Conservation (phyloP, 768 basidiomycete species). For the Tremella fuciformis region DNA sequence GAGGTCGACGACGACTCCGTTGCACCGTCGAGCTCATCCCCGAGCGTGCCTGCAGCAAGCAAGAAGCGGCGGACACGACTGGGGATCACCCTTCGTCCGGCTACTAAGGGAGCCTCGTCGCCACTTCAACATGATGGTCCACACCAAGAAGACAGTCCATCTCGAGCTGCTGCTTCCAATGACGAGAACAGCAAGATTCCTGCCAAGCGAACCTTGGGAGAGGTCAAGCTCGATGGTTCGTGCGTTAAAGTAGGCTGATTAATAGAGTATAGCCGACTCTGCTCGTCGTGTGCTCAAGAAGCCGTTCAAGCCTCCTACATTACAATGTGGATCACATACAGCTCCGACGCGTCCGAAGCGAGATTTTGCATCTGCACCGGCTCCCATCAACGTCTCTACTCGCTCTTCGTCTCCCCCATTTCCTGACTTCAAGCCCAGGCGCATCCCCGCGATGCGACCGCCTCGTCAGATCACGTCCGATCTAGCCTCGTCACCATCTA, state of each 20-base stretch:
- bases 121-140: too few species aligned
- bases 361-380: background rate
- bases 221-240: too few species aligned
- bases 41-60: background rate
- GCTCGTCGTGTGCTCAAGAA: conserved; percentile 39
- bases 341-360: background rate
- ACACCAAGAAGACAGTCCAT: background rate
- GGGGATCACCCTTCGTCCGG: background rate
- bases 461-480: background rate
- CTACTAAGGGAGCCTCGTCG: too few species aligned
- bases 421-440: background rate
- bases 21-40: background rate
- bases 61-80: background rate
- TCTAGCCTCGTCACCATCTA: background rate
- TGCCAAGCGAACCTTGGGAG: background rate
- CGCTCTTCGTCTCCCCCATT: background rate
- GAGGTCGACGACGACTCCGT: background rate
- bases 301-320: conserved; percentile 28
- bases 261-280: conserved; percentile 25
- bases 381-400: background rate
- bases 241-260: background rate
- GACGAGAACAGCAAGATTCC: background rate
- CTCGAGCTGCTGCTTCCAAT: background rate
- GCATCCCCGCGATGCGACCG: background rate
- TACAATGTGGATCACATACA: background rate